Evolutionary conservation across 495 filamentous ascomycete genomes (phyloP).

Genomic region (Neurospora sp.): DNA sequence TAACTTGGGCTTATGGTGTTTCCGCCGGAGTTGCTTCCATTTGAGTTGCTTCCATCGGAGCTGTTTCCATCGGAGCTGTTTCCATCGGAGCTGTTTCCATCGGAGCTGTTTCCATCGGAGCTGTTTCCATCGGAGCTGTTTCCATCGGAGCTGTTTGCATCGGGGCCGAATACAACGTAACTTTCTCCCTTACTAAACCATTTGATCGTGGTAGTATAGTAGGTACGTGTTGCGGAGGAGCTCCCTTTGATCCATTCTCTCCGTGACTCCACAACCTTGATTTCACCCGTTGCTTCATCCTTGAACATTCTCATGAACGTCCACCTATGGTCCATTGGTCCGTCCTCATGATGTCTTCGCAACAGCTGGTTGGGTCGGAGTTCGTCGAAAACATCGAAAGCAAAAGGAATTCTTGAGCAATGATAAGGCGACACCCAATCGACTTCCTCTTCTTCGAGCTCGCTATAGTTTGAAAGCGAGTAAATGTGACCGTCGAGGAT

Average conservation of each 20-base stretch:
- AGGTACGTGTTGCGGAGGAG: constrained; percentile 55
- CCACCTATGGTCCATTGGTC: constrained; percentile 71
- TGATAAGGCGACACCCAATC: constrained; percentile 66
- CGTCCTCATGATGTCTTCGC: constrained; percentile 60
- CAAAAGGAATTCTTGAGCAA: constrained; percentile 51
- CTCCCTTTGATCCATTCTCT: constrained; percentile 56
- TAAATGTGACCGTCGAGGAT: constrained; percentile 62
- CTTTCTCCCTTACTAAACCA: constrained; percentile 7
- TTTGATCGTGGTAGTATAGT: constrained; percentile 51
- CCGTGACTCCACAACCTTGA: constrained; percentile 59
- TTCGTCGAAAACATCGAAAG: constrained; percentile 19
- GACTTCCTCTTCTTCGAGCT: constrained; percentile 52
- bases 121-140: too few relatives aligned
- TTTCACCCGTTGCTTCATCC: constrained; percentile 50
- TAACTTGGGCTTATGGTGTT: background rate
- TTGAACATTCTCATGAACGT: constrained; percentile 53
- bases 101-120: too few relatives aligned
- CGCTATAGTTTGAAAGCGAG: constrained; percentile 55
- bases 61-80: background rate
- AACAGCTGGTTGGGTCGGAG: constrained; percentile 40
- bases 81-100: too few relatives aligned
- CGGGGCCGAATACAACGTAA: background rate
- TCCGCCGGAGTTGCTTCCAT: background rate
- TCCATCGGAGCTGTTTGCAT: too few relatives aligned
- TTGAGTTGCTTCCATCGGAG: background rate